Conservation (phyloP, 2,329 filamentous ascomycete genomes). For the Colletotrichum liriopes region DNA sequence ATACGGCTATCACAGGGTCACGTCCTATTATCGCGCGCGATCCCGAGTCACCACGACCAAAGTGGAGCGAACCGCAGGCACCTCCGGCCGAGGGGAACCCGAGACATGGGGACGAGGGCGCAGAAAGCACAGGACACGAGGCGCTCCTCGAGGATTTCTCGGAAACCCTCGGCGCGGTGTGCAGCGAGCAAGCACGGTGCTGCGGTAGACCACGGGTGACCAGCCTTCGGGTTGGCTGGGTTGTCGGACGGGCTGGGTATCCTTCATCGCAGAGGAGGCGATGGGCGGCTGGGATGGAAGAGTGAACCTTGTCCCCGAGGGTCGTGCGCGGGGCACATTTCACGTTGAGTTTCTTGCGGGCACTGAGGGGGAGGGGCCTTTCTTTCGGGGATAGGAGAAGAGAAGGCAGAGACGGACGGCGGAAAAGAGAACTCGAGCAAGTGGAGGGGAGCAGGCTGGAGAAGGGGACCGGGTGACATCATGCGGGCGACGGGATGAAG, state of each 20-base stretch:
- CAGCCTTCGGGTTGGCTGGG: not conserved
- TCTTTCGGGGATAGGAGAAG: constrained; percentile 11
- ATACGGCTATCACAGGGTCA: constrained; percentile 41
- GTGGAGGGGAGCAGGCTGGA: not conserved
- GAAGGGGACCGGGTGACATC: constrained; percentile 19
- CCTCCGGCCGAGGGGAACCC: constrained; percentile 50
- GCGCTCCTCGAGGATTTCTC: constrained; percentile 44
- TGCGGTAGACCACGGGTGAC: constrained; percentile 14
- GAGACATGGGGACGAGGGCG: constrained; percentile 38
- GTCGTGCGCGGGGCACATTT: not conserved
- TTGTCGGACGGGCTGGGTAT: not conserved
- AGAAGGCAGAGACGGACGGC: not conserved
- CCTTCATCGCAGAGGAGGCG: not conserved
- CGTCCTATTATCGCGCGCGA: constrained; percentile 34
- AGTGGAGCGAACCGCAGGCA: constrained; percentile 36
- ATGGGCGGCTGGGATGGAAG: constrained; percentile 10
- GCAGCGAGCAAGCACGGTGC: constrained; percentile 25
- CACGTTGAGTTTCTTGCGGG: not conserved
- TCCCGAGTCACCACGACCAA: constrained; percentile 40
- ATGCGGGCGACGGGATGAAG: not conserved
- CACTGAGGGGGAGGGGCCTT: not conserved
- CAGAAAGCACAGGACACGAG: constrained; percentile 10
- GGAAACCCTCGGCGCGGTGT: constrained; percentile 42
- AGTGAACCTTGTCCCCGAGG: constrained; percentile 10
- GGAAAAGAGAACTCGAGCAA: constrained; percentile 2